Evolutionary conservation across 352 stramenopile species (phyloP).

Genomic region (Globisporangium echinulatum): DNA sequence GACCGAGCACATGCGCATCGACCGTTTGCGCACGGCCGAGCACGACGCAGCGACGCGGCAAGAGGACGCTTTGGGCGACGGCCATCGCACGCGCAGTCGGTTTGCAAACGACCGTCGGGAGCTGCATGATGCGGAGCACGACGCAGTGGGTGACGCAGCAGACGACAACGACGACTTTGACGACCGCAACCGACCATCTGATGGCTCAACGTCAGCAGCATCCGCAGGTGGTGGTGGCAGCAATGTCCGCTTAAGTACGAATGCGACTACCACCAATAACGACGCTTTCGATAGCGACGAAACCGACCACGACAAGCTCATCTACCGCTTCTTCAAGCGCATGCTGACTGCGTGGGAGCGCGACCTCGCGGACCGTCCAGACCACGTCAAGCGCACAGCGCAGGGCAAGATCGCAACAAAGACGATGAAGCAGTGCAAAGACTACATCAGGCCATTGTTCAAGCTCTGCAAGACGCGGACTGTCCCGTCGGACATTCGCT

Average conservation of each 20-base stretch:
- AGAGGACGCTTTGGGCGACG: slow-evolving; percentile 65
- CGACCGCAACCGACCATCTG: slow-evolving; percentile 14
- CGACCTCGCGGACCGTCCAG: slow-evolving; percentile 80
- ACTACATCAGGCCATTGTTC: slow-evolving; percentile 98
- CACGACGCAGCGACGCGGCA: slow-evolving; percentile 52
- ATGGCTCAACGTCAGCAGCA: neutral
- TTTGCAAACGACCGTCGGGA: slow-evolving; percentile 30
- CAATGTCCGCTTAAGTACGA: neutral
- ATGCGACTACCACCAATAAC: neutral
- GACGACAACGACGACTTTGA: slow-evolving; percentile 35
- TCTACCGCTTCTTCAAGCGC: slow-evolving; percentile 91
- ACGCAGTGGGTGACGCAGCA: slow-evolving; percentile 21
- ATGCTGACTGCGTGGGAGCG: slow-evolving; percentile 94
- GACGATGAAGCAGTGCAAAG: slow-evolving; percentile 98
- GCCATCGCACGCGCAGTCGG: slow-evolving; percentile 73
- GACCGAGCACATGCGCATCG: slow-evolving; percentile 43
- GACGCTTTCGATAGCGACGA: slow-evolving; percentile 30
- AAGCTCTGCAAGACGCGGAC: slow-evolving; percentile 93
- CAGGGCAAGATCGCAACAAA: slow-evolving; percentile 94
- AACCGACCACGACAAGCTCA: slow-evolving; percentile 51
- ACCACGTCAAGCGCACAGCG: slow-evolving; percentile 86
- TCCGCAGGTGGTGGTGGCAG: neutral
- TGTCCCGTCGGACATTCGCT: slow-evolving; percentile 85
- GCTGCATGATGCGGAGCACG: slow-evolving; percentile 19
- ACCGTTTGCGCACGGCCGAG: slow-evolving; percentile 60